Evolutionary conservation across 1,139 yeast genomes (phyloP).

Genomic region (Nakaseomyces sp.): DNA sequence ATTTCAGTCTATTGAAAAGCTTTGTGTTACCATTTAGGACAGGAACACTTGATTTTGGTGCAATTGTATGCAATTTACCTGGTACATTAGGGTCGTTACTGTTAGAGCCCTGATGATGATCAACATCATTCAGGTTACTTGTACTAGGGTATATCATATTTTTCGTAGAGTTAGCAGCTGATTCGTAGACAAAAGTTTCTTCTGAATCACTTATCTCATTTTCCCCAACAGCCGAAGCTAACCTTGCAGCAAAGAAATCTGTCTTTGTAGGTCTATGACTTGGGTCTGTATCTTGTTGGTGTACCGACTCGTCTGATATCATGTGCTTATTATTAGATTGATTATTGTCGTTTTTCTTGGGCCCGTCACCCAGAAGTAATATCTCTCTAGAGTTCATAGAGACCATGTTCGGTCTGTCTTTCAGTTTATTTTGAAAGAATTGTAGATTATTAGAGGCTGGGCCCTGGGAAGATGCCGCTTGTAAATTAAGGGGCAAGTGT

Average conservation of each 20-base stretch:
- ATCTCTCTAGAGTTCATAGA: slow-evolving; percentile 20
- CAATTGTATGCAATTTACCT: slow-evolving; percentile 10
- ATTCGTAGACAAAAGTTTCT: slow-evolving; percentile 88
- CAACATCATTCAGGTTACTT: slow-evolving; percentile 9
- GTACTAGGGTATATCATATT: slow-evolving; percentile 27
- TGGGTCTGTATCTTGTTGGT: slow-evolving; percentile 7
- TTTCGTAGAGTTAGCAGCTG: slow-evolving; percentile 35
- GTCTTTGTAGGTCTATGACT: slow-evolving; percentile 47
- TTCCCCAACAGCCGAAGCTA: slow-evolving; percentile 91
- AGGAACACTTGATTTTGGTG: slow-evolving; percentile 29
- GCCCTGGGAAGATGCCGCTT: slow-evolving; percentile 2
- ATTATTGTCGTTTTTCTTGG: slow-evolving; percentile 3
- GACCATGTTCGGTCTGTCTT: slow-evolving; percentile 19
- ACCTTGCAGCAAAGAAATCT: slow-evolving; percentile 86
- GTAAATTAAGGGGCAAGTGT: not conserved
- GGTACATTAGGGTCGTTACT: slow-evolving; percentile 14
- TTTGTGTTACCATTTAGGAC: slow-evolving; percentile 26
- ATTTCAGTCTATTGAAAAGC: slow-evolving; percentile 26
- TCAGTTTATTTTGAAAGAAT: slow-evolving; percentile 7
- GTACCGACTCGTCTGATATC: slow-evolving; percentile 6
- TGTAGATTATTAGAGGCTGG: not conserved
- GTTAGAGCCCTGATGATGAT: slow-evolving; percentile 7
- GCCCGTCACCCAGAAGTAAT: slow-evolving; percentile 13
- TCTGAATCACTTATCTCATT: slow-evolving; percentile 80
- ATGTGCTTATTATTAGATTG: slow-evolving; percentile 5